Conservation (phyloP, 371 early-diverging fungal genomes). For the Syncephalastrum monosporum region DNA sequence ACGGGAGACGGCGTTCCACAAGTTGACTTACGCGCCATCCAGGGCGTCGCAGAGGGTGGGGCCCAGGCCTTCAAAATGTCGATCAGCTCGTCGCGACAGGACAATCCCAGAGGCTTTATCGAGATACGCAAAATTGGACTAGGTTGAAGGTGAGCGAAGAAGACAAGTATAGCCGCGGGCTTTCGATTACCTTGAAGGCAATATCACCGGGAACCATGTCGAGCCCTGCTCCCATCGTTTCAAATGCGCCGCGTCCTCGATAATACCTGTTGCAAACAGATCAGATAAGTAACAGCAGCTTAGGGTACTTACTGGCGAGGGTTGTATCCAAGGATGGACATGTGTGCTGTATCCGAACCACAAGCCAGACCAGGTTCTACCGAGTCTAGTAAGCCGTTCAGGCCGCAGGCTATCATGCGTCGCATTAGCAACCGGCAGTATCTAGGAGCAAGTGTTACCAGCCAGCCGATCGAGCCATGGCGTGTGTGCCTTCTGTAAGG, state of each 20-base stretch:
- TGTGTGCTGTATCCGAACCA: conserved; percentile 58
- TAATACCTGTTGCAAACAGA: conserved; percentile 29
- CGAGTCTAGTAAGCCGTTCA: conserved; percentile 51
- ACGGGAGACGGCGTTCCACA: not conserved
- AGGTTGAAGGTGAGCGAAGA: not conserved
- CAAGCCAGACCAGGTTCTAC: conserved; percentile 59
- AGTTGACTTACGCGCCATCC: conserved; percentile 37
- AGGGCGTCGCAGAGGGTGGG: conserved; percentile 43
- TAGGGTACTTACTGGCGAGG: conserved; percentile 20
- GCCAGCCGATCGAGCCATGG: conserved; percentile 47
- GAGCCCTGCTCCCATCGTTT: conserved; percentile 56
- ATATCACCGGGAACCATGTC: conserved; percentile 56
- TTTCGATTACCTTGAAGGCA: conserved; percentile 47
- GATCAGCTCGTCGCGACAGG: conserved; percentile 45
- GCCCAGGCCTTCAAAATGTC: conserved; percentile 48
- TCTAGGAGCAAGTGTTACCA: conserved; percentile 13
- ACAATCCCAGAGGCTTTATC: conserved; percentile 42
- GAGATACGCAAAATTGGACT: conserved; percentile 55
- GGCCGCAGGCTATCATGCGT: conserved; percentile 27
- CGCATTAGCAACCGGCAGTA: not conserved
- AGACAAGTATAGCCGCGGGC: not conserved
- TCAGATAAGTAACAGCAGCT: not conserved
- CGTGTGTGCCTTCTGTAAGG: conserved; percentile 40
- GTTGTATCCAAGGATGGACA: conserved; percentile 27
- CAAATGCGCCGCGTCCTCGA: conserved; percentile 57